A percentile compares a stretch with the other conserved stretches of the same genome.
phyloP scores from a whole-genome alignment of 164 flowering plant genomes.

The Taxillus chinensis region DNA sequence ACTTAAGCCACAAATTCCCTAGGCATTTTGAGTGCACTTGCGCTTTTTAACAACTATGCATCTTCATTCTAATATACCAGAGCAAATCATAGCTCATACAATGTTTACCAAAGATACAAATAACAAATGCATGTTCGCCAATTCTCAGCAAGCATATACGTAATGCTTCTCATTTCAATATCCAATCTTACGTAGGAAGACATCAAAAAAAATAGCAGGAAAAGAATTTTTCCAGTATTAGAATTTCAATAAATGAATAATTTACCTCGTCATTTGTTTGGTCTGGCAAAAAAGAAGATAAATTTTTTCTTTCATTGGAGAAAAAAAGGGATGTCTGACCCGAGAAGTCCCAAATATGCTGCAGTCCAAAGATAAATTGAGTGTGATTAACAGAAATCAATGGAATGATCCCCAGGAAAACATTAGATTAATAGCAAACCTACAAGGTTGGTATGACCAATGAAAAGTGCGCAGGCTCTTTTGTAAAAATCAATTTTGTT shows the following conservation, averaged over 20 bases:
- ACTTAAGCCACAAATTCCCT: no score
- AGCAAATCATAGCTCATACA: no score
- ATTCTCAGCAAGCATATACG: not conserved
- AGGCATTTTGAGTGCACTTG: no score
- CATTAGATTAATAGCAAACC: constrained; percentile 11
- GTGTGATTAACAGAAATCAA: not conserved
- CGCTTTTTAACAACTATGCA: no score
- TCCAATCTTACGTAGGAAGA: not conserved
- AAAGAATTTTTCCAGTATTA: not conserved
- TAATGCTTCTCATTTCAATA: not conserved
- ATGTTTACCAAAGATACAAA: not conserved
- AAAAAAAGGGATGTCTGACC: constrained; percentile 40
- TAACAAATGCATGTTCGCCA: not conserved
- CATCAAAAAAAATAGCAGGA: not conserved
- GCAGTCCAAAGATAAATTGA: constrained; percentile 24
- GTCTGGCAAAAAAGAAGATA: constrained; percentile 21
- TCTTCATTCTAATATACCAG: no score
- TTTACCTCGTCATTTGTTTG: constrained; percentile 39
- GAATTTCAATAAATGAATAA: not conserved
- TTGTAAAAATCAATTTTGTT: constrained; percentile 15
- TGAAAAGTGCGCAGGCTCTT: constrained; percentile 20
- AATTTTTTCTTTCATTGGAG: constrained; percentile 19
- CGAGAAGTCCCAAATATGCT: constrained; percentile 66
- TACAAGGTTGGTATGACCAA: constrained; percentile 25
- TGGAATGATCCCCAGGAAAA: not conserved